Base-by-base conservation (phyloP, 192 early-diverging fungal species). In the Neocallimastix lanati region DNA sequence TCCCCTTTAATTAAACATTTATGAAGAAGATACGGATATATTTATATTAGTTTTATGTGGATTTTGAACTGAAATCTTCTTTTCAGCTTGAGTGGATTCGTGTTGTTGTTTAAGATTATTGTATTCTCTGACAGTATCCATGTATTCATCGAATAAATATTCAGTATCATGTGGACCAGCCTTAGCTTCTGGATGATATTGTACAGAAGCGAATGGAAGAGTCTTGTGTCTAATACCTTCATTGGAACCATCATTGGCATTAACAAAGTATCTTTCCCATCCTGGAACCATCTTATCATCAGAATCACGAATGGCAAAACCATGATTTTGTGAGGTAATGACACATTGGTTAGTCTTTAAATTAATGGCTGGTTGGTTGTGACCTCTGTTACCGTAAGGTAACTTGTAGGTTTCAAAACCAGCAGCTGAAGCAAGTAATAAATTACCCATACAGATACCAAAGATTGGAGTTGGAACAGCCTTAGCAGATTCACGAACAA, bases 381-480 rank as follows among this genome's bases (percentile, higher is more conserved):
- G 96, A 77, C 95, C 96, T 81, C 96, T 94, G 90, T 98, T 98
- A 76, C 96, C 96, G 78, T 92, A 98, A 76, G 90, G 92, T 29
- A 98, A 86, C 87, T 98, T 98, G 89, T 94, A 95, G 0, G 90
- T 86, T 28, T 92, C 84, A 77, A 94, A 86, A 16, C 95, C 95
- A 38, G 96, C 96, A 18, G 96, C 94, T 86, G 96, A 87, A 76
- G 94, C 96, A 81, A 98, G 87, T 28, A 98, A 80, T 79, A 94
- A 92, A 86, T 98, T 94, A 81, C 96, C 96, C 95, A 98, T 96
- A 86, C 96, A 98, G 83, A 98, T 98, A 79, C 96, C 96, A 83
- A 98, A 98, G 81, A 98, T 94, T 37, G 96, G 96, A 67, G 89
- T 86, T 30, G 86, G 88, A 29, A 89, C 86, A 78, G 88, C 87